Evolutionary conservation across 2,329 filamentous ascomycete genomes (phyloP).

Genomic region (Clarireedia hainanense): DNA sequence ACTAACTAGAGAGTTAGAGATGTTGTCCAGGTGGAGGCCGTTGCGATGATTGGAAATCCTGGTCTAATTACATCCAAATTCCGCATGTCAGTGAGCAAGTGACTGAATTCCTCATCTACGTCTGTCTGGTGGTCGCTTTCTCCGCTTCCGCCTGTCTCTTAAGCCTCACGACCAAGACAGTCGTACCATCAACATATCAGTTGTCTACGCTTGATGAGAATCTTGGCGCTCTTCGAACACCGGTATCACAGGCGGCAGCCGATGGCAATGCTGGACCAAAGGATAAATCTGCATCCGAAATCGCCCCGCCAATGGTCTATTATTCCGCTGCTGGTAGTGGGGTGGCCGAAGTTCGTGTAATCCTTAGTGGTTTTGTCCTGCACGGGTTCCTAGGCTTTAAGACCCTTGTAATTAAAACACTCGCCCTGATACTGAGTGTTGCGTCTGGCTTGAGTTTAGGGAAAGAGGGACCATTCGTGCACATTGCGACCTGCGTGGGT

Average conservation of each 20-base stretch:
- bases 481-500: slow-evolving; percentile 89
- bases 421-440: slow-evolving; percentile 78
- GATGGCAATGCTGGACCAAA: slow-evolving; percentile 38
- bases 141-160: slow-evolving; percentile 67
- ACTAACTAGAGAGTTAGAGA: slow-evolving; percentile 26
- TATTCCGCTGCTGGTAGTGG: slow-evolving; percentile 94
- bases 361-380: slow-evolving; percentile 93
- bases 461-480: slow-evolving; percentile 92
- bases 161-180: slow-evolving; percentile 85
- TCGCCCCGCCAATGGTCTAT: slow-evolving; percentile 71
- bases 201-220: slow-evolving; percentile 91
- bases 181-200: slow-evolving; percentile 81
- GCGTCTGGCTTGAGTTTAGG: slow-evolving; percentile 88
- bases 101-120: slow-evolving; percentile 72
- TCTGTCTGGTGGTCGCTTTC: slow-evolving; percentile 62
- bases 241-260: slow-evolving; percentile 30
- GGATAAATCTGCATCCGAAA: slow-evolving; percentile 16
- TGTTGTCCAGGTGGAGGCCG: slow-evolving; percentile 50
- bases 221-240: slow-evolving; percentile 56
- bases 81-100: slow-evolving; percentile 37
- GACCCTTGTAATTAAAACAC: slow-evolving; percentile 78
- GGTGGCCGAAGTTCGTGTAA: slow-evolving; percentile 94
- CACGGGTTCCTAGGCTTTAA: slow-evolving; percentile 90
- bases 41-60: slow-evolving; percentile 54
- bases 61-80: slow-evolving; percentile 40